A percentile compares a stretch with the other conserved stretches of the same genome.
Conservation (phyloP, 2,329 filamentous ascomycete genomes). For the Fusarium sp. region DNA sequence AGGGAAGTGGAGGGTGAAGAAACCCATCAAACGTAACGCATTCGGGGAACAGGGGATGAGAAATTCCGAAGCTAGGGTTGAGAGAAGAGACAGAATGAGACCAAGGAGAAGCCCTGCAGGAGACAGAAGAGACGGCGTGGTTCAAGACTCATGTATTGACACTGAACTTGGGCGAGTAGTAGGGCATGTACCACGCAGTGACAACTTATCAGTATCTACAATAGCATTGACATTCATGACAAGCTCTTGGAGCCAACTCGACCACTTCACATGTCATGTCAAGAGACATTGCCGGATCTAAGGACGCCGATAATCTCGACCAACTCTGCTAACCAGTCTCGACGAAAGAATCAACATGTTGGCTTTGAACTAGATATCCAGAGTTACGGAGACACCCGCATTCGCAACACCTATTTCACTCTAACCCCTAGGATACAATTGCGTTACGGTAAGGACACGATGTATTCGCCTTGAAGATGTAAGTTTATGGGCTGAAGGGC, state of each 20-base stretch:
- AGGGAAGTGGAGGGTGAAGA: constrained; percentile 2
- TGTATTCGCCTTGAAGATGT: not conserved
- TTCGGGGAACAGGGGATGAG: constrained; percentile 32
- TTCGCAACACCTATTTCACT: not conserved
- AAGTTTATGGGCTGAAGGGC: not conserved
- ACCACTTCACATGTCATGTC: constrained; percentile 9
- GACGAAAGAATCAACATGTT: not conserved
- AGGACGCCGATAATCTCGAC: constrained; percentile 2
- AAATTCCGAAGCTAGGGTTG: constrained; percentile 18
- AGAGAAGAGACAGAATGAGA: not conserved
- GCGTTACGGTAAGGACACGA: not conserved
- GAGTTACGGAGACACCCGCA: not conserved
- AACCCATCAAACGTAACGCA: constrained; percentile 1
- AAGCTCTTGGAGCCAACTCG: not conserved
- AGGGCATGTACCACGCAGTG: not conserved
- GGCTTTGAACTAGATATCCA: not conserved
- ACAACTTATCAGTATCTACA: not conserved
- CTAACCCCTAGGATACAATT: not conserved
- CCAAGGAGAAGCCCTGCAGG: not conserved
- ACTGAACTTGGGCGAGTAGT: not conserved
- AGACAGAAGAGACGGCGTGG: not conserved
- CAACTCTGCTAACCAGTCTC: constrained; percentile 10
- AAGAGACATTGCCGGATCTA: not conserved
- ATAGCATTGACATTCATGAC: not conserved
- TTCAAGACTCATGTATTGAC: not conserved